Evolutionary conservation across 148 eudicot species (phyloP), one percentile per base, ranked within the genome.

Genomic region (Silene uniflora): DNA sequence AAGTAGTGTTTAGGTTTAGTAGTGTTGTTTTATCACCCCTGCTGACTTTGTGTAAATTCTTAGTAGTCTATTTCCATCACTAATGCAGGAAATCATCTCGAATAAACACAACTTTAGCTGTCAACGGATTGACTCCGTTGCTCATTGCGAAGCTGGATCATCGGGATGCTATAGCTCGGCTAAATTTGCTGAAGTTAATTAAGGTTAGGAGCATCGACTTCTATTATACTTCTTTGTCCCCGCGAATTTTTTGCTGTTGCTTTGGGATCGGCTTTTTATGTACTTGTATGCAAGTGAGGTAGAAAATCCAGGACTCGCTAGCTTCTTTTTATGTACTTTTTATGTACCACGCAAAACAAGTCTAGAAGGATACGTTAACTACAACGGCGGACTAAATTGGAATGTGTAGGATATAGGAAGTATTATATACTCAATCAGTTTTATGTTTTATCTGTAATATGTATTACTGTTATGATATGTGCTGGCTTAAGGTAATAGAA

Each of bases 161-260:
- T 71, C 99, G 83, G 83, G 99, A 95, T 88, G 99, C 99, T 61
- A 95, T 95, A 75, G 94, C 99, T 84, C 97, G 99, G 59, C 90
- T 95, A 81, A 92, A 95, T 86, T 81, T 95, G 78, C 94, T 95
- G 71, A 92, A 91, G 86, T 75, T 95, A 68, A 95, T 95, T 54
- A 95, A 95, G 97, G 99, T 95, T 23, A 7, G 82, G 55, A 70
- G 14, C 62, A 10, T 46, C 39, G 27, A 17, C n/a, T 65, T 54
- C 70, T 58, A 4, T 49, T 63, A 17, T 35, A 5, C 62, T n/a
- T 35, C 42, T 5, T 10, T 19, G 12, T 73, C 13, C 17, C 16
- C 56, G 5, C 18, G 56, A 52, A 52, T 52, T 13, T 0, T 49
- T 49, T 10, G 54, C 14, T 32, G 4, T 32, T 32, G 35, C 35